Base-by-base conservation (phyloP, 352 stramenopile genomes). In the Pythium guiyangense region DNA sequence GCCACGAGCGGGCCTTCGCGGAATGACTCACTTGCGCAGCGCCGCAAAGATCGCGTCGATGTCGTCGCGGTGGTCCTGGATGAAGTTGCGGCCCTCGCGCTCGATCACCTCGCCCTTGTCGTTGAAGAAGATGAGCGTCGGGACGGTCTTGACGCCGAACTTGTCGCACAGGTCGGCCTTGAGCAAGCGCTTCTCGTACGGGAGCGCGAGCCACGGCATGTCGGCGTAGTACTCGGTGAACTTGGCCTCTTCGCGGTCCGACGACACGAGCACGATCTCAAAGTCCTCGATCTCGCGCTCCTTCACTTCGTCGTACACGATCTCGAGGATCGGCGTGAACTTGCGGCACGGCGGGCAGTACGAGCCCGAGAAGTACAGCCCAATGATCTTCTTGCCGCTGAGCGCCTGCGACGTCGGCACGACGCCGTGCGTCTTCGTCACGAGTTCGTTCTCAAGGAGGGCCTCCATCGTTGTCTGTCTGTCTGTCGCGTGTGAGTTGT, bases 231-330 rank as follows among this genome's bases (percentile, higher is more conserved):
- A 98, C 57, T 94, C 70, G n/a, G 87, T 78, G 56, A 96, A 98
- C 63, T 91, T 88, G 49, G 77, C 70, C 55, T 92, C 72, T 60
- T 96, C 82, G 61, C 86, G 88, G 88, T 98, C 96, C 10, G 88
- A 96, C 31, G 90, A 98, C 56, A 98, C 90, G 69, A 98, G 98
- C 22, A 98, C 77, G 70, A 98, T 84, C 70, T 97, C 89, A 43
- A 96, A 89, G 62, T 97, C 79, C 37, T 84, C 54, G 57, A 86
- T 86, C 57, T 52, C 69, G 49, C 73, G 64, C 27, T 77, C 68
- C 60, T 93, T 79, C 43, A 97, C 88, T 48, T 88, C 72, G 25
- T 72, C 68, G 62, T 88, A 90, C n/a, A 94, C 67, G 46, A 87
- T 70, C 52, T 76, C 74, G 31, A 98, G 77, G 49, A 98, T 71